Percentiles rank a stretch among this genome's conserved stretches.
Conservation (phyloP, 2,329 filamentous ascomycete genomes). For the Penicillium expansum region DNA sequence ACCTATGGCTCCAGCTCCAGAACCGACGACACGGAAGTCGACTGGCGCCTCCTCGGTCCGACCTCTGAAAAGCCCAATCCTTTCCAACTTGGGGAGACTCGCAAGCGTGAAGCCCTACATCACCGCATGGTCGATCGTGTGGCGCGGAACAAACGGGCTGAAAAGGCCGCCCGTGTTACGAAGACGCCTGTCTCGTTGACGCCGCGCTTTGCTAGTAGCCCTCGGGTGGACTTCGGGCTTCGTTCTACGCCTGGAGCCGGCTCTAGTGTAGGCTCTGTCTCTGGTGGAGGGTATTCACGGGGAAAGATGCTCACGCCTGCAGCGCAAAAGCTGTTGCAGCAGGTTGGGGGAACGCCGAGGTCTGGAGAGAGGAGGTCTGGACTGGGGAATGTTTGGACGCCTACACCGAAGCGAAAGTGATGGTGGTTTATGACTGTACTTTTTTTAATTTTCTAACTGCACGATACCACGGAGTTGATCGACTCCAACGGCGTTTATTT, state of each 20-base stretch:
- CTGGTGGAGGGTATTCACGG: constrained; percentile 5
- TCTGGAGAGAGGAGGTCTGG: constrained; percentile 15
- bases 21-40: constrained; percentile 14
- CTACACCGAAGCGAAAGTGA: constrained; percentile 20
- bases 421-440: neutral
- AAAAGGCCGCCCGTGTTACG: constrained; percentile 59
- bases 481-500: neutral
- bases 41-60: constrained; percentile 43
- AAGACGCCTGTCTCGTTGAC: constrained; percentile 43
- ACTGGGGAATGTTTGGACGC: constrained; percentile 21
- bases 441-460: constrained; percentile 8
- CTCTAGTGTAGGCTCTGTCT: constrained; percentile 8
- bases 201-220: constrained; percentile 42
- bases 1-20: constrained; percentile 3
- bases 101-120: constrained; percentile 76
- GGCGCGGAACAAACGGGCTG: constrained; percentile 66
- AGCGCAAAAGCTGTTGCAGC: constrained; percentile 42
- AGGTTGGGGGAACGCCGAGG: constrained; percentile 31
- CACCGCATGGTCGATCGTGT: constrained; percentile 83
- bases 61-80: constrained; percentile 62
- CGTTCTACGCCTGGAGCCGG: constrained; percentile 15
- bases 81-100: constrained; percentile 73
- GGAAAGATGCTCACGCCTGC: constrained; percentile 45
- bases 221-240: constrained; percentile 35
- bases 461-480: constrained; percentile 16